Evolutionary conservation across 352 stramenopile species (phyloP), one percentile per base, ranked within the genome.

Genomic region (Phytophthora cajani): DNA sequence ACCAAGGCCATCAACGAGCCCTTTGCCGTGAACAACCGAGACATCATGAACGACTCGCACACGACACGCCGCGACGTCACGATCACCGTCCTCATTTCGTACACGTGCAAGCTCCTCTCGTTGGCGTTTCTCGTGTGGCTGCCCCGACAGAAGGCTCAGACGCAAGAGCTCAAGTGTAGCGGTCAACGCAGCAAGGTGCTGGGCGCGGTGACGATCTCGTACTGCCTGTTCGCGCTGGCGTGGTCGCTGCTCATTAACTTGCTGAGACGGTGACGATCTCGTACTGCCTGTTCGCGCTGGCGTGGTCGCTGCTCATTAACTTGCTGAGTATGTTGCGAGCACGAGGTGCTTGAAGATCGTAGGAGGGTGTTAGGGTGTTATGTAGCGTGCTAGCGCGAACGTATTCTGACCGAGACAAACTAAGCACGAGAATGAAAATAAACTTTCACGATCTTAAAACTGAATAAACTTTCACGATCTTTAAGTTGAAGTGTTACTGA

Each of bases 161-260:
- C 75, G 6, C 75, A 78, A 64, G 60, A 11, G 21, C 55, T 79
- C 11, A 75, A 75, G 50, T 36, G 30, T 11, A 65, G 5, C 63
- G 78, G 62, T 10, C 51, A 56, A 36, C 40, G 33, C 7, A 84
- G 68, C 55, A 72, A 68, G 23, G 10, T 77, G 10, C n/a, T 81
- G 0, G 77, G 74, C 33, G 49, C 12, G 4, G 17, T 80, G 3
- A 84, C 74, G 4, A 62, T 84, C 11, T 68, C 30, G 7, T 84
- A 84, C 27, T 75, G 61, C 42, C 10, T 58, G 46, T 77, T 84
- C 40, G 77, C 77, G 16, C 67, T 84, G 17, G 46, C 44, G n/a
- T 84, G 74, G 73, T 84, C 77, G 16, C 62, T 80, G 9, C 50
- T 82, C 3, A 67, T 80, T 10, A 82, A 81, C 46, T 64, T 85